phyloP scores from a whole-genome alignment of 176 grass and related monocot species.

The Hordeum vulgare region DNA sequence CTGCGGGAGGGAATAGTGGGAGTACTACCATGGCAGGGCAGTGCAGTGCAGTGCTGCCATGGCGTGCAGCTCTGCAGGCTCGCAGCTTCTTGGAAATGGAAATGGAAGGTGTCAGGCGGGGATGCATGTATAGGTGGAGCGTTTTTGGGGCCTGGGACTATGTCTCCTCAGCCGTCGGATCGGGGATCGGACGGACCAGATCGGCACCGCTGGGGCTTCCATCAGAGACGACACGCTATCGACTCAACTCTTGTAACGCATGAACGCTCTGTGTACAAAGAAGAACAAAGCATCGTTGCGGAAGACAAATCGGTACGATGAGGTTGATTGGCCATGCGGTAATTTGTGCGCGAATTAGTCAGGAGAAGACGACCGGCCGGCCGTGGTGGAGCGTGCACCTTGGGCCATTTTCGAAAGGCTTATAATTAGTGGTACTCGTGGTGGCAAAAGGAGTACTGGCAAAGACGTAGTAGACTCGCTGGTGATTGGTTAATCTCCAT shows the following conservation, averaged over 20 bases:
- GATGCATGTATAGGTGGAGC: neutral
- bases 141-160: neutral
- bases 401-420: neutral
- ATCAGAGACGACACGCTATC: too few relatives aligned
- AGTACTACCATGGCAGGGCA: neutral
- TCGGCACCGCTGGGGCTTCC: neutral
- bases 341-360: too few relatives aligned
- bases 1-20: neutral
- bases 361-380: too few relatives aligned
- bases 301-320: neutral
- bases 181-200: neutral
- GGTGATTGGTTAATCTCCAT: neutral
- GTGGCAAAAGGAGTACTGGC: neutral
- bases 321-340: neutral
- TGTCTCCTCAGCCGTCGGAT: neutral
- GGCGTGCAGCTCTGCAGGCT: neutral
- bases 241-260: neutral
- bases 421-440: neutral
- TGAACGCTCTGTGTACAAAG: neutral
- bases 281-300: neutral
- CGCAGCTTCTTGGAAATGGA: neutral
- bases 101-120: neutral
- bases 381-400: neutral
- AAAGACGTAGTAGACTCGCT: neutral
- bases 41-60: neutral